Base-by-base conservation (phyloP, 371 early-diverging fungal species). In the Fennellomyces sp. region DNA sequence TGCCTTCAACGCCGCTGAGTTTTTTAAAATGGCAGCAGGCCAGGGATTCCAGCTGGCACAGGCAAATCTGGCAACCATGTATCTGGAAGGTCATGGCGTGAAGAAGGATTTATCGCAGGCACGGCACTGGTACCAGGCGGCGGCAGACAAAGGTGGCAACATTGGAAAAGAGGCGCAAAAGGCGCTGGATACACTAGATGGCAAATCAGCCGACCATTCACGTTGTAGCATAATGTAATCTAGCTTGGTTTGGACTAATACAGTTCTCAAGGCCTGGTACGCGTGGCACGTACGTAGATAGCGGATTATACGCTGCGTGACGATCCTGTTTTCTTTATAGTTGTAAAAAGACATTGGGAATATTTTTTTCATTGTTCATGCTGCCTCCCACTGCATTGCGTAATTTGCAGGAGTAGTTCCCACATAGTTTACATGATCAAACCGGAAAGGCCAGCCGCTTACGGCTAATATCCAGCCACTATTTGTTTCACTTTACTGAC, bases 21-120 rank as follows among this genome's bases (percentile, higher is more conserved):
- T 73, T 49, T 72, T 75, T 53, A 54, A 67, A 12, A 81, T 81
- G 81, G 78, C 81, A 7, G 75, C 81, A 0, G 25, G 58, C 15
- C 78, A 81, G 52, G 72, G 74, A 1, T 77, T 81, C 47, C 78
- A 72, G 21, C 53, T 77, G 27, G 78, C 81, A 25, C 74, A 81
- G 29, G 56, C 66, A 2, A 81, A 81, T 52, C 29, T 81, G 29
- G 82, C 75, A 0, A 52, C 64, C 2, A 81, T 81, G 79, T 78
- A 81, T 69, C 26, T 58, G 8, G 67, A 78, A 42, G 82, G 82
- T 7, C 52, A 69, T 61, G 79, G 79, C 10, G 74, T 81, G 10
- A 70, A 70, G 26, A 58, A 63, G 10, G 66, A 78, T 60, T 26
- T 73, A 10, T 61, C 63, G 2, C 63, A 76, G 51, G 75, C 76